Base-by-base conservation (phyloP, 768 basidiomycete species). In the Lyophyllum shimeji region DNA sequence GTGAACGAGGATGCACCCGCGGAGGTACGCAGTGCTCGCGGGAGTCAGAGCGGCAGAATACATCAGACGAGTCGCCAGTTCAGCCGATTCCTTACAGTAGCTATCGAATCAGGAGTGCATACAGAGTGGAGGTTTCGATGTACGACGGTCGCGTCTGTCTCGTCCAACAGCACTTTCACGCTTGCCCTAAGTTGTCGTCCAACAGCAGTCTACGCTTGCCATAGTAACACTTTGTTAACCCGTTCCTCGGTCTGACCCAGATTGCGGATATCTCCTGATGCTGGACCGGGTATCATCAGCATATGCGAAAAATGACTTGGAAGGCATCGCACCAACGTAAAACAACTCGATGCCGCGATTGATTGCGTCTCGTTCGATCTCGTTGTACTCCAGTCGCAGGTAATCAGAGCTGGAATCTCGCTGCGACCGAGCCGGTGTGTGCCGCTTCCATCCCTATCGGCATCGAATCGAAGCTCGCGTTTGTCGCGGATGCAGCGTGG, bases 81-180 rank as follows among this genome's bases (percentile, higher is more conserved):
- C 76, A 11, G 74, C 76, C 4, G 73, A 71, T 66, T 77, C 74
- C 17, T 76, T n/a, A n/a, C n/a, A n/a, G n/a, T n/a, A n/a, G n/a
- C 75, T 34, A 73, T 63, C 7, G 74, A 71, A 8, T 67, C n/a
- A 76, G 69, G 11, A 78, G 68, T 8, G 67, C 69, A 23, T 67
- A 71, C 11, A 76, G 70, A 47, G 75, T 68, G 33, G 23, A 79
- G 73, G 55, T 73, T 74, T 21, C 73, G 74, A 47, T 76, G 77
- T 27, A 74, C 65, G 2, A 69, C 61, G 27, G 76, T 60, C 1
- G 75, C 61, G 51, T 77, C 71, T 33, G 62, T 63, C 43, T 74
- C 71, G 58, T 78, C 78, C 45, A 79, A 23, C 7, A 78, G 64
- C 18, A 78, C 66, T 44, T 76, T n/a, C n/a, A n/a, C n/a, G n/a